Base-by-base conservation (phyloP, 139 green algal species). In the Coelastrella sp. region DNA sequence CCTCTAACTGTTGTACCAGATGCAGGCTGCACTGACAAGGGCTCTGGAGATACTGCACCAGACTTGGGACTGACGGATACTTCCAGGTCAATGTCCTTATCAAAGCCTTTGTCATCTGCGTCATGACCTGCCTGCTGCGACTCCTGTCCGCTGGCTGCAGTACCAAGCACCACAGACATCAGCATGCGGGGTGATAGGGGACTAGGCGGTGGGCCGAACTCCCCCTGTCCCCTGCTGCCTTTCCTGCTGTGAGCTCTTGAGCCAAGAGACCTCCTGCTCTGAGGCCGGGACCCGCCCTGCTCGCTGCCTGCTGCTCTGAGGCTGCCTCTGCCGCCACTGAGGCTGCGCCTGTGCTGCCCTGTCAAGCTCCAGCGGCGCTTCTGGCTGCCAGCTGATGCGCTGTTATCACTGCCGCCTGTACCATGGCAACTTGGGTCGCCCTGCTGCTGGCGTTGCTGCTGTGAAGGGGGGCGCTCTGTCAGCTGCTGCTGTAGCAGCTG, bases 181-280 rank as follows among this genome's bases (percentile, higher is more conserved):
- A 87, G 65, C 82, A 87, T 24, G 10, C 82, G 49, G 7, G 82
- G 82, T 12, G 82, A 87, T 15, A 87, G 27, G 8, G 82, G 82
- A 27, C 82, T 63, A 7, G 82, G 27, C 12, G 82, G 14, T 6
- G 65, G 17, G 17, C 82, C 74, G 60, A 80, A 80, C 1, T 58
- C 74, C 7, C 24, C 27, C 65, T 79, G 65, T 56, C 65, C 63
- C 19, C 82, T 61, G 65, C 65, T 66, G 27, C 82, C 78, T 24
- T 12, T 65, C 56, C 78, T 84, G 35, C 78, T 66, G 78, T 27
- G 20, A 19, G 24, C 74, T 58, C 24, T 57, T 6, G 25, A 80
- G 10, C 25, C 9, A 6, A 82, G 24, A 6, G 35, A 60, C 76
- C 35, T 65, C 24, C 78, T 84, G 35, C 78, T 66, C 8, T 9